Base-by-base conservation (phyloP, 495 filamentous ascomycete species). In the Penicillium angulare region DNA sequence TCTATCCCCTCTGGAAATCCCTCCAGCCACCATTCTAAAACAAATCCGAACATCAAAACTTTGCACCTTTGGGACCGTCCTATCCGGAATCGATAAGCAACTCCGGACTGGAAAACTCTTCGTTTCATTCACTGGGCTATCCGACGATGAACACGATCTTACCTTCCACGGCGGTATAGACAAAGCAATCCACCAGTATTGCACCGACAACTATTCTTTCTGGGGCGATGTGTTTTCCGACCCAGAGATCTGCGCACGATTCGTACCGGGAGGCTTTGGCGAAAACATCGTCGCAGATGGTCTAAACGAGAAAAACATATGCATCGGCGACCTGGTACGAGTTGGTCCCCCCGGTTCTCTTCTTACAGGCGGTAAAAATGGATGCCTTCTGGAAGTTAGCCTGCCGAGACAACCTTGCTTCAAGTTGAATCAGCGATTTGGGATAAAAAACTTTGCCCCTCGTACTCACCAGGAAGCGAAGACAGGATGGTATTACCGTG, bases 401-500 rank as follows among this genome's bases (percentile, higher is more conserved):
- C 20, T 55, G 10, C 52, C 52, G n/a, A 29, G 52, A 32, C 51
- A 53, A 18, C 51, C 44, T 31, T 53, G 51, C 17, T 53, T 31
- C 32, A 55, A 55, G 20, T 40, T 49, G 9, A 55, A 55, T 21
- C 52, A 55, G 12, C 52, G 45, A 1, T 55, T 55, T 18, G 31
- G 40, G 24, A 34, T 32, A 13, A 55, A 49, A 17, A 45, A 49
- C 13, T 24, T 55, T 10, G 21, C 52, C 5, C 38, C 22, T 5
- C 29, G 36, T 3, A 39, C 36, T 8, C 45, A 49, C 6, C 31
- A 55, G n/a, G 9, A 7, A 12, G 43, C 22, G 15, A 22, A 34
- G 15, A 55, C 52, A 10, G 52, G 52, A 7, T 55, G 52, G 52
- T 49, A 43, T n/a, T 55, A 44, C 22, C 52, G 52, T 16, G 34